Conservation (phyloP, 495 filamentous ascomycete species). For the Schizothecium vesticola region DNA sequence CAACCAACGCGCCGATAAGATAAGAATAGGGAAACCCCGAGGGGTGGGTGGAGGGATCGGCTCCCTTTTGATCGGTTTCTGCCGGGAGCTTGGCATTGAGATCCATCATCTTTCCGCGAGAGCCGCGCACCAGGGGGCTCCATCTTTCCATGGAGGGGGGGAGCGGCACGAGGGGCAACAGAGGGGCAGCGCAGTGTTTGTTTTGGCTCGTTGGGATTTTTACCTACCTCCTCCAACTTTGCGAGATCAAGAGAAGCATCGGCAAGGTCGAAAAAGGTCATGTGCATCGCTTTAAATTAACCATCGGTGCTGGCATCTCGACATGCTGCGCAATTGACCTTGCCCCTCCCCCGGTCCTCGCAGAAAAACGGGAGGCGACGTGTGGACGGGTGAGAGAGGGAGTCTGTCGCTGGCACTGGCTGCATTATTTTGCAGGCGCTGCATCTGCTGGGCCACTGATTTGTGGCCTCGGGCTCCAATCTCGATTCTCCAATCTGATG, state of each 20-base stretch:
- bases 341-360: not conserved
- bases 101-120: not conserved
- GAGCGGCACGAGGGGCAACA: not conserved
- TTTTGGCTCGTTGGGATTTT: not conserved
- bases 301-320: not conserved
- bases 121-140: not conserved
- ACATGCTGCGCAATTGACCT: not conserved
- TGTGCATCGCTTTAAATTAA: not conserved
- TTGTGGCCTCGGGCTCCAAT: slow-evolving; percentile 9
- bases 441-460: not conserved
- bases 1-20: not conserved
- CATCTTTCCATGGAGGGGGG: not conserved
- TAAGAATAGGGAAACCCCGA: slow-evolving; percentile 12
- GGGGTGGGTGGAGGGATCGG: not conserved
- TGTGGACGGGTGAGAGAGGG: not conserved
- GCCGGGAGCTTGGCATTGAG: not conserved
- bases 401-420: not conserved
- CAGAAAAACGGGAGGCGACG: not conserved
- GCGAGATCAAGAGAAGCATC: not conserved
- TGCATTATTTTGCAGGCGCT: not conserved
- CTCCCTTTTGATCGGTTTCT: not conserved
- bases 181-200: not conserved
- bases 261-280: not conserved
- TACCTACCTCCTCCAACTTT: not conserved
- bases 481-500: slow-evolving; percentile 1